Evolutionary conservation across 2,329 filamentous ascomycete genomes (phyloP).

Genomic region (Epichloe sibirici): DNA sequence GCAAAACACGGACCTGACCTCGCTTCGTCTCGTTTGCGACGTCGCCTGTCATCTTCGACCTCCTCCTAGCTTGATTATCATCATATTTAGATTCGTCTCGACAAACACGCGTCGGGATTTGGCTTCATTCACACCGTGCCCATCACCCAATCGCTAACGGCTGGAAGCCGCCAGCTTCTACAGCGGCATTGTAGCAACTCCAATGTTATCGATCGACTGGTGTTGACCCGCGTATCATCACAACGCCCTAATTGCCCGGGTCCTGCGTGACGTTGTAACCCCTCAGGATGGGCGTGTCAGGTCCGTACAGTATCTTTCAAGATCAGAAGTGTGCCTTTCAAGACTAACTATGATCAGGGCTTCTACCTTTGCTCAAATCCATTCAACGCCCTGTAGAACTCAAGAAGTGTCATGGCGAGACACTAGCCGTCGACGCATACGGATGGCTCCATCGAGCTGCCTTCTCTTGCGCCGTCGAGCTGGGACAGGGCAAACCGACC

Average conservation of each 20-base stretch:
- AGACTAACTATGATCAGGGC: constrained; percentile 38
- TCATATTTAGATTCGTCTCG: background rate
- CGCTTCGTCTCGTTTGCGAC: background rate
- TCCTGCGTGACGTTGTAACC: background rate
- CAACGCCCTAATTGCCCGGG: background rate
- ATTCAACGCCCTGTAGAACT: constrained; percentile 83
- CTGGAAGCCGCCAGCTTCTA: background rate
- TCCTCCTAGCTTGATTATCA: background rate
- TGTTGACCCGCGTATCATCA: background rate
- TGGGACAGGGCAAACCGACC: constrained; percentile 80
- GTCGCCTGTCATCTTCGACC: background rate
- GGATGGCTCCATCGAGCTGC: constrained; percentile 96
- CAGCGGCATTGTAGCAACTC: background rate
- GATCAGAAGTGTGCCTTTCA: background rate
- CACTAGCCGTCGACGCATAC: constrained; percentile 90
- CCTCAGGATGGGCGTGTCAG: constrained; percentile 25
- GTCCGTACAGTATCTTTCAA: constrained; percentile 11
- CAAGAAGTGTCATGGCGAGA: constrained; percentile 78
- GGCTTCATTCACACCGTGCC: background rate
- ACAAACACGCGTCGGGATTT: background rate
- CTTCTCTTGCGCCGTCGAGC: constrained; percentile 77
- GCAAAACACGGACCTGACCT: background rate
- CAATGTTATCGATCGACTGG: background rate
- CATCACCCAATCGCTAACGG: background rate
- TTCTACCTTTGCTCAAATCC: constrained; percentile 86